Evolutionary conservation across 129 eudicot genomes (phyloP).

Genomic region (Ambrosia artemisiifolia): DNA sequence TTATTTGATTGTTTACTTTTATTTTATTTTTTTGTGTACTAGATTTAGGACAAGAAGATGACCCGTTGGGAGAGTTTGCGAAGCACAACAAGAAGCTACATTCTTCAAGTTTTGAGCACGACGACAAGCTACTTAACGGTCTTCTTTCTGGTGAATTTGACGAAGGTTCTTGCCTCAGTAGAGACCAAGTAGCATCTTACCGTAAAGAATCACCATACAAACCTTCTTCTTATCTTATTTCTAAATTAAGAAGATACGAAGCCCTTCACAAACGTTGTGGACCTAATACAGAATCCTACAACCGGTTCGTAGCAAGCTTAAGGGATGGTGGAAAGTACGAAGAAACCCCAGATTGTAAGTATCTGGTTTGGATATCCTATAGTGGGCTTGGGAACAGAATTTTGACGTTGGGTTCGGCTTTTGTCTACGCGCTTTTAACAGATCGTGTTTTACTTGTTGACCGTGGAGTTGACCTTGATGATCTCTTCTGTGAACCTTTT

Average conservation of each 20-base stretch:
- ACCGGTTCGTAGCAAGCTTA: constrained; percentile 30
- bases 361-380: constrained; percentile 63
- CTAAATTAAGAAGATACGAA: constrained; percentile 50
- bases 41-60: constrained; percentile 37
- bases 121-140: constrained; percentile 43
- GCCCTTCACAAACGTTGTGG: constrained; percentile 58
- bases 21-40: constrained; percentile 1
- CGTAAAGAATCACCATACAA: constrained; percentile 37
- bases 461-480: constrained; percentile 53
- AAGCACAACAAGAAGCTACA: constrained; percentile 32
- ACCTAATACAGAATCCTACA: constrained; percentile 54
- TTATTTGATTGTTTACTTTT: background rate
- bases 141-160: constrained; percentile 45
- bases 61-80: constrained; percentile 22
- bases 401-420: constrained; percentile 63
- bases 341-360: constrained; percentile 48
- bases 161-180: constrained; percentile 49
- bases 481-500: constrained; percentile 79
- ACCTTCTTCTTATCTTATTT: constrained; percentile 47
- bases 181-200: constrained; percentile 40
- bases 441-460: constrained; percentile 66
- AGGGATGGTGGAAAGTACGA: constrained; percentile 21
- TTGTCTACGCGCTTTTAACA: constrained; percentile 73
- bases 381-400: constrained; percentile 79
- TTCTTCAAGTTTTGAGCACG: constrained; percentile 27